Percentiles rank a stretch among this genome's conserved stretches.
phyloP scores from a whole-genome alignment of 768 basidiomycete species.

The Sutorius australiensis region DNA sequence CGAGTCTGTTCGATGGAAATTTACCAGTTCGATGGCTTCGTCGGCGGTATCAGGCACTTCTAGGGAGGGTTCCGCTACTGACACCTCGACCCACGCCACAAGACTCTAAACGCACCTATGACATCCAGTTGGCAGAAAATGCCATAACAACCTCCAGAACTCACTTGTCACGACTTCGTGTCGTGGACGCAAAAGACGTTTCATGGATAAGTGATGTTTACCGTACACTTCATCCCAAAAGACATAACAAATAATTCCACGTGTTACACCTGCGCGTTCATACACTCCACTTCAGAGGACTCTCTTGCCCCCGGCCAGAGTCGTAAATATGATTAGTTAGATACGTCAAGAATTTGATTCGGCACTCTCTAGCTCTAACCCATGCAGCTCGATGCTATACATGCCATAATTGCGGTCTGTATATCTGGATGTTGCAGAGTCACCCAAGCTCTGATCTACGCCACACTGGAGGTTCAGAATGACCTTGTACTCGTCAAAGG shows the following conservation, averaged over 20 bases:
- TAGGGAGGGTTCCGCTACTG: constrained; percentile 58
- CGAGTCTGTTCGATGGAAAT: constrained; percentile 17
- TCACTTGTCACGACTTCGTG: constrained; percentile 19
- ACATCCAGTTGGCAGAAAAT: constrained; percentile 31
- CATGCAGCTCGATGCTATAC: constrained; percentile 89
- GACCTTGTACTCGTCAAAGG: constrained; percentile 89
- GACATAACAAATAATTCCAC: not conserved
- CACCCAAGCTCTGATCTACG: constrained; percentile 58
- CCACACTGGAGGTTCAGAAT: constrained; percentile 91
- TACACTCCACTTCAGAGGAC: not conserved
- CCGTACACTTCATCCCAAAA: not conserved
- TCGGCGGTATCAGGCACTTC: constrained; percentile 56
- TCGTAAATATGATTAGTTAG: constrained; percentile 13
- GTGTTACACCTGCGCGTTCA: not conserved
- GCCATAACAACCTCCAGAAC: constrained; percentile 23
- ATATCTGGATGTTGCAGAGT: constrained; percentile 48
- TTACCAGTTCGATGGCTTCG: constrained; percentile 34
- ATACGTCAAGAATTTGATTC: constrained; percentile 31
- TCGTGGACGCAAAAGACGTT: constrained; percentile 29
- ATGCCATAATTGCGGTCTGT: constrained; percentile 74
- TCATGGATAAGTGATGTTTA: constrained; percentile 32
- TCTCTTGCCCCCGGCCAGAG: not conserved
- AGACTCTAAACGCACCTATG: constrained; percentile 19
- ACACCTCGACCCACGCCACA: constrained; percentile 25
- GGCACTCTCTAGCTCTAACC: constrained; percentile 57